Evolutionary conservation across 352 stramenopile species (phyloP), one percentile per base, ranked within the genome.

Genomic region (Globisporangium canariense): DNA sequence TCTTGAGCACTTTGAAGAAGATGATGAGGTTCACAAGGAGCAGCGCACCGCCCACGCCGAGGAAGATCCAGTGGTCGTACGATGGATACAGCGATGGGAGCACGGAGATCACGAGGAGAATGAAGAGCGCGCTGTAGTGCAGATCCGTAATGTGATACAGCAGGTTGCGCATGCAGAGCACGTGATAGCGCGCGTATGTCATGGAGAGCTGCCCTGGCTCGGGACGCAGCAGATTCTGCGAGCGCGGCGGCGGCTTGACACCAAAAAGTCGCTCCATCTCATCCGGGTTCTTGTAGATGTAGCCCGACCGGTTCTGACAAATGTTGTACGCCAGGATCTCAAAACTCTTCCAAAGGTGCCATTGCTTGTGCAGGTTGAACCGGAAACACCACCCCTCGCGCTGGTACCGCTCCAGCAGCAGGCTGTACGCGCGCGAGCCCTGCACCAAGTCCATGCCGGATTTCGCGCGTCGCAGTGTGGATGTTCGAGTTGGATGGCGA

Each of bases 251-350:
- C 43, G 74, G 52, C 4, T 65, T 64, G 18, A 91, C 74, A 9
- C 74, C 79, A 70, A 95, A 95, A 20, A 96, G 75, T 16, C 87
- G 72, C 59, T 91, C 70, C 87, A 96, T 94, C 62, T 94, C 87
- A 2, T 62, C 28, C 3, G 87, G 85, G 62, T 96, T 96, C 71
- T 96, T 96, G 81, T 96, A 96, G 50, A 96, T 86, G 60, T 96
- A 96, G 11, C 85, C 83, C 3, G 81, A 92, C 2, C 87, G 79
- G 60, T 96, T 76, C 68, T 96, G 83, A 62, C 87, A 96, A 62
- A 96, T 90, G 58, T 96, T 96, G 77, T 92, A 94, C 56, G 87
- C 87, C 9, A 96, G 69, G 56, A 96, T 81, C 69, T 96, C 87
- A 46, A 96, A 92, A 57, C 83, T 92, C 62, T 93, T 96, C 83